A percentile compares a stretch with the other conserved stretches of the same genome.
These are phyloP conservation scores for Auriscalpium microsporum DNA, from an alignment of 768 basidiomycete species.

Conservation along the genomic window DNA sequence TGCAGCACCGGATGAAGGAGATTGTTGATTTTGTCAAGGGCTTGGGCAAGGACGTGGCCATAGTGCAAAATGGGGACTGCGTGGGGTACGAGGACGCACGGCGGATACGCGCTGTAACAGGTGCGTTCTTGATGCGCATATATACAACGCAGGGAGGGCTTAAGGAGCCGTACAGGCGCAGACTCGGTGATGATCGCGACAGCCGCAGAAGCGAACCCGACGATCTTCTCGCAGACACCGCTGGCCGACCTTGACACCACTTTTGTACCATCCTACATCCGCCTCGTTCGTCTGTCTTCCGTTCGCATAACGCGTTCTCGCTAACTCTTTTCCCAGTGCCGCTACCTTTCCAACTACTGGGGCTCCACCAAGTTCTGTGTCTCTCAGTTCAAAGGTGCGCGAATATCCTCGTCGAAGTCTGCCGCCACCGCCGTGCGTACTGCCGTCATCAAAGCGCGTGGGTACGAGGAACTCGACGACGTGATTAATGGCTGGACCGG, in stretches of 20 bases:
- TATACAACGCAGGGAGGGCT: not conserved
- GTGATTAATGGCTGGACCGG: constrained; percentile 15
- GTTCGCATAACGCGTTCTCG: not conserved
- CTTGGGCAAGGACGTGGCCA: constrained; percentile 71
- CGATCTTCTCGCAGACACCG: constrained; percentile 69
- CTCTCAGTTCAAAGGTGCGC: constrained; percentile 67
- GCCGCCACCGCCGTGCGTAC: constrained; percentile 51
- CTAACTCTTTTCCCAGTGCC: constrained; percentile 35
- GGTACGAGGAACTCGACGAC: constrained; percentile 26
- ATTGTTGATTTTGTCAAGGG: constrained; percentile 79
- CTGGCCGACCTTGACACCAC: constrained; percentile 60
- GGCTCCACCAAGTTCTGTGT: constrained; percentile 83
- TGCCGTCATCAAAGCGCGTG: constrained; percentile 50
- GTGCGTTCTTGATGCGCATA: constrained; percentile 29
- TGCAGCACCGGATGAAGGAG: constrained; percentile 70
- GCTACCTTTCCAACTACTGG: constrained; percentile 75
- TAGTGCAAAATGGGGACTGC: constrained; percentile 94
- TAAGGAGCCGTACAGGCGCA: constrained; percentile 40
- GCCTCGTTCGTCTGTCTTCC: constrained; percentile 44
- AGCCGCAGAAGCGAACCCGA: constrained; percentile 87
- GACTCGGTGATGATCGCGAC: constrained; percentile 96
- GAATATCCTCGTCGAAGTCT: constrained; percentile 46
- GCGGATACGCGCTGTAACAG: constrained; percentile 65
- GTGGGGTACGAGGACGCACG: constrained; percentile 69
- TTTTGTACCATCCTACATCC: constrained; percentile 65